A percentile compares a stretch with the other conserved stretches of the same genome.
Evolutionary conservation across 2,329 filamentous ascomycete species (phyloP).

Genomic region (Pseudogymnoascus verrucosus): DNA sequence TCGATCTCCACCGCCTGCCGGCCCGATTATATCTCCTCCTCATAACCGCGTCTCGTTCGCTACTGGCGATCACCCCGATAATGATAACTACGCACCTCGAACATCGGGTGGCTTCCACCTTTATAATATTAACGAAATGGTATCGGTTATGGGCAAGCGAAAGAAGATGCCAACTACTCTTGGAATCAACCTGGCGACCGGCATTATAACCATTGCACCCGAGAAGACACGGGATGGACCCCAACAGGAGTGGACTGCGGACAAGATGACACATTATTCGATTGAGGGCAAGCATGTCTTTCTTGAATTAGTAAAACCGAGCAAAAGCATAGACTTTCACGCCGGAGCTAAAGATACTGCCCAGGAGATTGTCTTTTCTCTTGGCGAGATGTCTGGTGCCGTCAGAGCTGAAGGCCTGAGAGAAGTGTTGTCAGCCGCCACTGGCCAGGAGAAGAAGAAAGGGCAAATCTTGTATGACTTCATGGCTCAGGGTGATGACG

Average conservation of each 20-base stretch:
- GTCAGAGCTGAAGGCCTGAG: constrained; percentile 73
- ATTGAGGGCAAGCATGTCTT: constrained; percentile 98
- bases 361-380: constrained; percentile 77
- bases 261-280: constrained; percentile 94
- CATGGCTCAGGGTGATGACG: constrained; percentile 90
- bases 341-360: constrained; percentile 96
- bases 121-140: constrained; percentile 96
- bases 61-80: constrained; percentile 26
- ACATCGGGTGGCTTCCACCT: constrained; percentile 81
- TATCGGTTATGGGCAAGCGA: constrained; percentile 91
- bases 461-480: constrained; percentile 91
- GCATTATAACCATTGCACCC: constrained; percentile 82
- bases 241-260: constrained; percentile 86
- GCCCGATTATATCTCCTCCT: constrained; percentile 41
- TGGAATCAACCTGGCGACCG: constrained; percentile 84
- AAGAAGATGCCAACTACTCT: constrained; percentile 98
- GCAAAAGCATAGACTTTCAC: constrained; percentile 93
- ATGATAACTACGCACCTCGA: constrained; percentile 36
- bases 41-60: constrained; percentile 39
- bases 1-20: constrained; percentile 36
- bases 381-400: constrained; percentile 84
- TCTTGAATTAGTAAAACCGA: constrained; percentile 82
- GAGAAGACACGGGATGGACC: constrained; percentile 77
- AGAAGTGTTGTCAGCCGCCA: constrained; percentile 77
- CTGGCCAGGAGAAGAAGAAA: constrained; percentile 64